Evolutionary conservation across 169 alveolate species (phyloP).

Genomic region (Plasmodium vivax): DNA sequence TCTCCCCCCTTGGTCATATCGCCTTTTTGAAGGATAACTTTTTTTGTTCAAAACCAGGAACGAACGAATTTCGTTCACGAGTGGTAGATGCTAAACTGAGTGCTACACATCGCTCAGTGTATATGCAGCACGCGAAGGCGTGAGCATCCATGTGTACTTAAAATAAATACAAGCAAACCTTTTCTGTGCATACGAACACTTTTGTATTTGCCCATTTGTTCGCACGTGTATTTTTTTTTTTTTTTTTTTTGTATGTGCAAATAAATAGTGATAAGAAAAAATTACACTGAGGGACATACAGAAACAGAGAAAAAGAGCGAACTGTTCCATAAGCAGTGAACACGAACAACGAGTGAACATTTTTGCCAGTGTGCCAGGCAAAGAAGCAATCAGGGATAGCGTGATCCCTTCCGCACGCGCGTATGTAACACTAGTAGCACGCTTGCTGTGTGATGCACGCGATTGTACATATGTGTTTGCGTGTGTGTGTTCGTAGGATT

Average conservation of each 20-base stretch:
- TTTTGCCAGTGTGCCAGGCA: not conserved
- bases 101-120: constrained; percentile 2
- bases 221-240: not conserved
- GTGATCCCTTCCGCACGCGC: not conserved
- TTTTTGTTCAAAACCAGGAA: constrained; percentile 2
- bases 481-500: constrained; percentile 2
- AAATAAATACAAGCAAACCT: not conserved
- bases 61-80: not conserved
- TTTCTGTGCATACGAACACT: not conserved
- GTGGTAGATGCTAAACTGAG: constrained; percentile 42
- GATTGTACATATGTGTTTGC: not conserved
- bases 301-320: not conserved
- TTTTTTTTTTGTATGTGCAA: not conserved
- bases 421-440: not conserved
- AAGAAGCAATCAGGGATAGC: constrained; percentile 1
- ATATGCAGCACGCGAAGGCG: not conserved
- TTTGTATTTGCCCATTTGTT: not conserved
- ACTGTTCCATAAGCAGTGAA: not conserved
- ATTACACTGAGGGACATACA: not conserved
- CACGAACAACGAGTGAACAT: not conserved
- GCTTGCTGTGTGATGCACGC: not conserved
- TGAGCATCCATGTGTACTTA: not conserved
- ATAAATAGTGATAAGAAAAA: not conserved
- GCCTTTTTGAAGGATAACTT: not conserved
- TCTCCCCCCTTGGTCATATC: not conserved